These are phyloP conservation scores for Trematosphaeria pertusa DNA, from an alignment of 2,329 filamentous ascomycete species.

Conservation along the genomic window DNA sequence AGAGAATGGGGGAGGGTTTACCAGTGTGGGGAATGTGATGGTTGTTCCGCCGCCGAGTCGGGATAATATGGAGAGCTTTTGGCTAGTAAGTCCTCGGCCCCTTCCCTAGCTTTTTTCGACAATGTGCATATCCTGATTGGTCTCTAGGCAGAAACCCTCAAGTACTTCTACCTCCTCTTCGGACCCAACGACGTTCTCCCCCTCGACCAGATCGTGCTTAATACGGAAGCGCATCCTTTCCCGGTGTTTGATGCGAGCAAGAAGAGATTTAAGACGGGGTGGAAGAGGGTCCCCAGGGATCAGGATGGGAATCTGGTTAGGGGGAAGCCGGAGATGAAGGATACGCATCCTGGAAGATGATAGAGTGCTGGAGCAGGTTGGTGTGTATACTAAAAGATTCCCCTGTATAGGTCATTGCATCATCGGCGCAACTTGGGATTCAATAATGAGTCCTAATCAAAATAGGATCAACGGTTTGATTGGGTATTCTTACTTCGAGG, in stretches of 20 bases:
- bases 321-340: slow-evolving; percentile 16
- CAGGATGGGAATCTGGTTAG: slow-evolving; percentile 36
- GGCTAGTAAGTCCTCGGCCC: slow-evolving; percentile 73
- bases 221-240: slow-evolving; percentile 93
- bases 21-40: slow-evolving; percentile 78
- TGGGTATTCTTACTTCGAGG: too few relatives aligned
- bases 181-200: slow-evolving; percentile 82
- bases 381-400: too few relatives aligned
- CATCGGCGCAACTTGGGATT: too few relatives aligned
- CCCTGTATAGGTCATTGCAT: too few relatives aligned
- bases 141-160: slow-evolving; percentile 92
- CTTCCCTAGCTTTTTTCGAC: not conserved
- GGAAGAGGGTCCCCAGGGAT: slow-evolving; percentile 71
- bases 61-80: slow-evolving; percentile 99
- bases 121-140: too few relatives aligned
- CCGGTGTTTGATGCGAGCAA: slow-evolving; percentile 83
- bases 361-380: not conserved
- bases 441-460: too few relatives aligned
- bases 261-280: slow-evolving; percentile 77
- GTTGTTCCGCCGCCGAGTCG: slow-evolving; percentile 70
- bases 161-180: slow-evolving; percentile 97
- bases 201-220: slow-evolving; percentile 86
- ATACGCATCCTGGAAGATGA: not conserved
- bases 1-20: slow-evolving; percentile 79
- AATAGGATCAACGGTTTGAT: too few relatives aligned